phyloP scores from a whole-genome alignment of 73 alveolate genomes.

The Symbiodinium pilosum region DNA sequence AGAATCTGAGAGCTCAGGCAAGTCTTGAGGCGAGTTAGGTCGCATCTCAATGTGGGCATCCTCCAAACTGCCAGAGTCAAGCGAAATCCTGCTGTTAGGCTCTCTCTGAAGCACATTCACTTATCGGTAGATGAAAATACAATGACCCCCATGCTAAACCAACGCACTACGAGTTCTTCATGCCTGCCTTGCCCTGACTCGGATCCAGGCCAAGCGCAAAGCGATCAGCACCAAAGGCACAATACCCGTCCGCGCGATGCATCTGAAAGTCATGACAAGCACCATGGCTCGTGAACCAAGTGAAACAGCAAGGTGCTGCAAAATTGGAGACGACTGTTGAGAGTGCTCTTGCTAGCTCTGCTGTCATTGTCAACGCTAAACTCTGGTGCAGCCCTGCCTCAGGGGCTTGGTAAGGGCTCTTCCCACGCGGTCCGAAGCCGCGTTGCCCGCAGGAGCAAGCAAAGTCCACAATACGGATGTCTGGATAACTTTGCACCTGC shows the following conservation, averaged over 20 bases:
- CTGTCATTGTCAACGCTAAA: neutral
- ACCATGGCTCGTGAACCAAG: neutral
- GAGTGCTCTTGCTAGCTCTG: neutral
- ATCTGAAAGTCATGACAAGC: neutral
- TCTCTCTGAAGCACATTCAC: too few species aligned
- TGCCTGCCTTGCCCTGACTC: too few species aligned
- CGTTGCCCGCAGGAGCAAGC: neutral
- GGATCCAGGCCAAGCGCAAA: neutral
- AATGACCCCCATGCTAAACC: too few species aligned
- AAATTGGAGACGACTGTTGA: neutral
- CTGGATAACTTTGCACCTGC: neutral
- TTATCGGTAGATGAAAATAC: too few species aligned
- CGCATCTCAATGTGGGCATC: too few species aligned
- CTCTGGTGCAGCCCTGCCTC: neutral
- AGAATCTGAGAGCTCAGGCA: too few species aligned
- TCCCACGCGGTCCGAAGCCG: neutral
- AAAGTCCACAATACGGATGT: neutral
- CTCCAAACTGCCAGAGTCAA: too few species aligned
- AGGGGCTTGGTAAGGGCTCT: neutral
- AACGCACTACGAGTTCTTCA: too few species aligned
- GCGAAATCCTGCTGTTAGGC: too few species aligned
- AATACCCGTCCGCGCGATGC: neutral
- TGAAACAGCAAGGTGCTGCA: too few species aligned
- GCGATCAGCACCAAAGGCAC: neutral
- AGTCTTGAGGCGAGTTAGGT: too few species aligned